Percentiles rank a stretch among this genome's conserved stretches.
phyloP scores from a whole-genome alignment of 2,329 filamentous ascomycete species.

The Sclerotinia trifoliorum region DNA sequence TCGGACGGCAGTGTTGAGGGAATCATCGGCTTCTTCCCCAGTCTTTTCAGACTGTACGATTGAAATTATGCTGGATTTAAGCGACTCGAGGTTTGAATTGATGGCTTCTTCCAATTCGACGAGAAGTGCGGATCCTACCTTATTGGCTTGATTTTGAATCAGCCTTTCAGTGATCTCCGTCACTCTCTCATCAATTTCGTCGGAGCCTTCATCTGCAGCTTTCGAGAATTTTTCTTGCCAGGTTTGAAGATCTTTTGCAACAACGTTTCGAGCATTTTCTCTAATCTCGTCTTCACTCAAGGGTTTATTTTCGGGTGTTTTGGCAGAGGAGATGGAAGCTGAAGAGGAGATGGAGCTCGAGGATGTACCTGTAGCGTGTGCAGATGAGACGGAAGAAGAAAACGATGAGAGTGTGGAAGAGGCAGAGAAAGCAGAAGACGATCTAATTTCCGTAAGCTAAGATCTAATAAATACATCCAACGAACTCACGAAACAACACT shows the following conservation, averaged over 20 bases:
- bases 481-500: conserved; percentile 48
- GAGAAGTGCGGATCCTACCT: conserved; percentile 65
- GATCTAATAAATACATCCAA: conserved; percentile 28
- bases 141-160: conserved; percentile 63
- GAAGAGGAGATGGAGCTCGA: conserved; percentile 20
- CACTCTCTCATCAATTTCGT: conserved; percentile 62
- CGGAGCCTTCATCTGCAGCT: conserved; percentile 80
- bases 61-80: conserved; percentile 67
- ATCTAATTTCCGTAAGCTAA: conserved; percentile 27
- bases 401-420: conserved; percentile 35
- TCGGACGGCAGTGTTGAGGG: conserved; percentile 54
- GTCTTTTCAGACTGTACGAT: conserved; percentile 53
- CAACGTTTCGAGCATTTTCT: conserved; percentile 61
- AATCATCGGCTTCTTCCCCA: conserved; percentile 51
- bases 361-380: conserved; percentile 29
- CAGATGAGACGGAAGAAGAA: conserved; percentile 33
- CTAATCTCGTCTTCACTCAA: conserved; percentile 52
- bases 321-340: conserved; percentile 33
- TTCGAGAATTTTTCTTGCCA: conserved; percentile 90
- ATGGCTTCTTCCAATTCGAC: conserved; percentile 66
- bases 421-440: conserved; percentile 37
- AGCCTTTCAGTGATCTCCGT: conserved; percentile 70
- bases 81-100: conserved; percentile 58
- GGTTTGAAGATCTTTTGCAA: conserved; percentile 72
- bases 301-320: conserved; percentile 37